Evolutionary conservation across 768 basidiomycete genomes (phyloP).

Genomic region (Rhodotorula babjevae): DNA sequence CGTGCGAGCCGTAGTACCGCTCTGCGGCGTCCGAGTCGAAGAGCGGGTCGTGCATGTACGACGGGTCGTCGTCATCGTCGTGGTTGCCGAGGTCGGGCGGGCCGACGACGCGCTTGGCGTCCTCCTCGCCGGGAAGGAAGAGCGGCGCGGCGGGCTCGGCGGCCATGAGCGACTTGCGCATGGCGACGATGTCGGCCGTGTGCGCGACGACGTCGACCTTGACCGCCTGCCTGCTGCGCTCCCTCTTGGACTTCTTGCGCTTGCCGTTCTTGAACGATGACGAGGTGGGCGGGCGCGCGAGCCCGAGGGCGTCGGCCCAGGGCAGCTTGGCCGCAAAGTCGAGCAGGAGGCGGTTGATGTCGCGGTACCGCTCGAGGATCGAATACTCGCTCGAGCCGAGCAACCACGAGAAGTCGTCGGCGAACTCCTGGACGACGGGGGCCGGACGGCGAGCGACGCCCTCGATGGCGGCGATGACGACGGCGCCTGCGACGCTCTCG

Average conservation of each 20-base stretch:
- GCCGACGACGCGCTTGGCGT: not conserved
- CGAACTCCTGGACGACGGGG: slow-evolving; percentile 16
- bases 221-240: not conserved
- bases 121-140: not conserved
- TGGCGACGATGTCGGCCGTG: slow-evolving; percentile 20
- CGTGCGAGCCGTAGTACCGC: not conserved
- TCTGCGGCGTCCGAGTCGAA: not conserved
- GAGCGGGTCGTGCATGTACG: not conserved
- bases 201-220: slow-evolving; percentile 10
- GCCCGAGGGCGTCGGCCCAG: slow-evolving; percentile 2
- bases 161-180: slow-evolving; percentile 3
- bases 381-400: slow-evolving; percentile 4
- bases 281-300: no score
- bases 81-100: not conserved
- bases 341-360: slow-evolving; percentile 5
- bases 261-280: not conserved
- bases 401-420: slow-evolving; percentile 14
- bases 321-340: slow-evolving; percentile 21
- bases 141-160: not conserved
- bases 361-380: slow-evolving; percentile 26
- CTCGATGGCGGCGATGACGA: slow-evolving; percentile 30
- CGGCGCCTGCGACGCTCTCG: slow-evolving; percentile 20
- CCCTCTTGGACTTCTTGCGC: not conserved
- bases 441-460: slow-evolving; percentile 5
- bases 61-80: not conserved